A percentile compares a stretch with the other conserved stretches of the same genome.
These are phyloP conservation scores for Delitschia confertaspora DNA, from an alignment of 495 filamentous ascomycete species.

Conservation along the genomic window DNA sequence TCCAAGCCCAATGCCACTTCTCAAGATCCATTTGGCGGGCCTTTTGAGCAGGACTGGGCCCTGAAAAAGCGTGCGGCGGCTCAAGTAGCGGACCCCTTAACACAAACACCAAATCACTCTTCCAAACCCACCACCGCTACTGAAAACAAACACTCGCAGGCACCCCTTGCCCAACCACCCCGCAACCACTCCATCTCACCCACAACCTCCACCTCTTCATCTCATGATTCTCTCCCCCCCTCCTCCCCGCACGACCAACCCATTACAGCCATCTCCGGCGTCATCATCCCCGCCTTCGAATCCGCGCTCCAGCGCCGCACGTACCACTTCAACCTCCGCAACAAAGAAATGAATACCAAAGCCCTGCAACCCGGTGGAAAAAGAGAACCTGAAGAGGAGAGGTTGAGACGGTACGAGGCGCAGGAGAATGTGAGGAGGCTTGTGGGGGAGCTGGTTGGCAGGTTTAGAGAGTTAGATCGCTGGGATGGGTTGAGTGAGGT, in stretches of 20 bases:
- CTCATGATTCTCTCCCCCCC: background rate
- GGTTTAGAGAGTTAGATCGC: conserved; percentile 80
- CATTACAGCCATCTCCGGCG: conserved; percentile 60
- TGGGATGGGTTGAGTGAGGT: conserved; percentile 76
- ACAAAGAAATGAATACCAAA: conserved; percentile 2
- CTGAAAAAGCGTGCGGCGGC: background rate
- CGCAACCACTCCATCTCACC: conserved; percentile 31
- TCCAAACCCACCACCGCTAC: conserved; percentile 1
- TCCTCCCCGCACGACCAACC: conserved; percentile 25
- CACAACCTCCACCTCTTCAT: conserved; percentile 4
- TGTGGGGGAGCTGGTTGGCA: conserved; percentile 62
- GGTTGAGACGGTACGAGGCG: conserved; percentile 50
- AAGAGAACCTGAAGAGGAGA: background rate
- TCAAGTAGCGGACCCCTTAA: background rate
- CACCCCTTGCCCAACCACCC: conserved; percentile 11
- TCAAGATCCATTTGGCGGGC: conserved; percentile 12
- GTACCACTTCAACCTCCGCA: conserved; percentile 30
- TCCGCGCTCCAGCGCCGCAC: conserved; percentile 76
- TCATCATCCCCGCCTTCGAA: conserved; percentile 84
- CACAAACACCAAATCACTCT: background rate
- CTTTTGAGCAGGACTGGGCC: conserved; percentile 6
- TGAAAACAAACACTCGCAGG: conserved; percentile 4
- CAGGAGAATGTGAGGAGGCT: conserved; percentile 75
- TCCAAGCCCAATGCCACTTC: conserved; percentile 1
- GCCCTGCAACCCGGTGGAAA: conserved; percentile 2